Evolutionary conservation across 1,139 yeast species (phyloP).

Genomic region (Spathaspora sp.): DNA sequence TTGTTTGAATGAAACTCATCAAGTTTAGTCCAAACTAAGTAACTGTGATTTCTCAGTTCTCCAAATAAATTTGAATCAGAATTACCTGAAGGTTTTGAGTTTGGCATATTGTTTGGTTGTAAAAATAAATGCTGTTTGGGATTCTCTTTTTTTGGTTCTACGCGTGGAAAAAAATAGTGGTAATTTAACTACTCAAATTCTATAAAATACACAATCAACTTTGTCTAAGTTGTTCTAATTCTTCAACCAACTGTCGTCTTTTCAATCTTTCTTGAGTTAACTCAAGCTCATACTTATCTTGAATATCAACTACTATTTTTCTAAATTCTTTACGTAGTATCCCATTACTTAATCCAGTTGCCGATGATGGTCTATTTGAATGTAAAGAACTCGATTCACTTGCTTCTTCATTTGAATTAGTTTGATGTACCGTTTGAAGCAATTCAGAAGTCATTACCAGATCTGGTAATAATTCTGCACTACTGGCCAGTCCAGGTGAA

Average conservation of each 20-base stretch:
- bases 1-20: not conserved
- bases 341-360: conserved; percentile 32
- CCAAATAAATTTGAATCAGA: not conserved
- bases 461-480: conserved; percentile 3
- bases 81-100: not conserved
- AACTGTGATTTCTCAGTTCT: not conserved
- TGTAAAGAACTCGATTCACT: conserved; percentile 4
- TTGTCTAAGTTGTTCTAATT: conserved; percentile 19
- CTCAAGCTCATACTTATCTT: conserved; percentile 59
- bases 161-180: too few species aligned
- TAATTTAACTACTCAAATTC: not conserved
- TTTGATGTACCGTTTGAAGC: conserved; percentile 7
- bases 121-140: not conserved
- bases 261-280: conserved; percentile 57
- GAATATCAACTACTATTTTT: conserved; percentile 62
- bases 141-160: not conserved
- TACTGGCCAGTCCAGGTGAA: conserved; percentile 8
- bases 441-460: not conserved
- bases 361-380: conserved; percentile 17
- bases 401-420: conserved; percentile 15
- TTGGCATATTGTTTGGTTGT: not conserved
- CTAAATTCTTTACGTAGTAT: conserved; percentile 71
- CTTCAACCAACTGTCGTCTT: conserved; percentile 47
- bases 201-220: conserved; percentile 1
- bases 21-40: not conserved